Evolutionary conservation across 202 grass and related monocot species (phyloP).

Genomic region (Panicum virgatum): DNA sequence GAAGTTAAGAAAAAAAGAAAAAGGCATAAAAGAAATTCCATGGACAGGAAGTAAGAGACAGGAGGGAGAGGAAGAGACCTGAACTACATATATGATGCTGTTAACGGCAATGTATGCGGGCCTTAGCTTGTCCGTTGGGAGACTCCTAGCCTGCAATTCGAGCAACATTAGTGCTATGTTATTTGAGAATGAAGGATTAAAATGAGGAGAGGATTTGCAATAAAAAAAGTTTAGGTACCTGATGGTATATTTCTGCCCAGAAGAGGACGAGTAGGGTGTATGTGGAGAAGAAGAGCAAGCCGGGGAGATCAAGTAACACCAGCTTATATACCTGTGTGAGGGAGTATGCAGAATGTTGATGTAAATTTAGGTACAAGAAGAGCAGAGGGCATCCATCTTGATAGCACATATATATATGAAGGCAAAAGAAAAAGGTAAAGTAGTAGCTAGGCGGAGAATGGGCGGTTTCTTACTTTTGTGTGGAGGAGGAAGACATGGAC

Average conservation of each 20-base stretch:
- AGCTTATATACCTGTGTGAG: slow-evolving; percentile 73
- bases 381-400: not conserved
- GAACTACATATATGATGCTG: slow-evolving; percentile 68
- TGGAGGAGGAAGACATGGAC: slow-evolving; percentile 68
- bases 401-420: too few species aligned
- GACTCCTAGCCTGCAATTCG: slow-evolving; percentile 63
- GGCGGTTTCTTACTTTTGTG: slow-evolving; percentile 54
- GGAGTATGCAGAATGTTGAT: not conserved
- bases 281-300: slow-evolving; percentile 89
- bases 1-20: not conserved
- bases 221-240: slow-evolving; percentile 46
- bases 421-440: not conserved
- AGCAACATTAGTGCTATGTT: not conserved
- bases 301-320: slow-evolving; percentile 79
- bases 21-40: not conserved
- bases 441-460: not conserved
- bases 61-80: slow-evolving; percentile 45
- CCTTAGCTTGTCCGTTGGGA: slow-evolving; percentile 86
- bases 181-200: not conserved
- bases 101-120: slow-evolving; percentile 71
- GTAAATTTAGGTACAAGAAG: not conserved
- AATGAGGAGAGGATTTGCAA: not conserved
- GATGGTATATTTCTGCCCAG: slow-evolving; percentile 99
- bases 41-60: not conserved
- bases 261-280: slow-evolving; percentile 96